Base-by-base conservation (phyloP, 345 rosid genomes). In the Rhodamnia argentea region DNA sequence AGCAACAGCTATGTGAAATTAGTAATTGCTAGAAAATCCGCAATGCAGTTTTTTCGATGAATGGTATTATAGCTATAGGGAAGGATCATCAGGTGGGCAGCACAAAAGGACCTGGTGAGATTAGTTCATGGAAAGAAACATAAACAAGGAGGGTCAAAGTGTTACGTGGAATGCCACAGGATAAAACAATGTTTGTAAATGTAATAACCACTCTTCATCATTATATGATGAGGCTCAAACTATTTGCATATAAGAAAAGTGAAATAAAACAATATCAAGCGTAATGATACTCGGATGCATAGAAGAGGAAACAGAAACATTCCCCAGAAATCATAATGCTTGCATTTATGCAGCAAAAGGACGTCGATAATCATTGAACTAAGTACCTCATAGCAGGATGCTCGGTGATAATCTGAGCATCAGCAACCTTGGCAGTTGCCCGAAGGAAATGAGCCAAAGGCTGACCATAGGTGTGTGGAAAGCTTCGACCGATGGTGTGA, bases 381-480 rank as follows among this genome's bases (percentile, higher is more conserved):
- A 13, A 59, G 44, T 24, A 97, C 99, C 97, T 98, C 51, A 90
- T 86, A 37, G 95, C 88, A 4, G 98, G 98, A 92, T 93, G 99
- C 86, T 98, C 93, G 0, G 95, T 92, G 83, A 98, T 98, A 88
- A 98, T 93, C 82, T 95, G 97, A 89, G 99, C 99, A 92, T 96
- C 99, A 64, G 96, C 87, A 32, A 98, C 99, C 90, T 94, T 93
- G 10, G 98, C 96, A 85, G 96, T 90, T 75, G 90, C 95, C 89
- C 99, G 91, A 14, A 97, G 97, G 89, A 97, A 96, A 90, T 97
- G 99, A 87, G 98, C 98, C 93, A 97, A 92, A 52, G 95, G 99
- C 87, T 94, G 99, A 85, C 96, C 96, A 51, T 91, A 94, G 86
- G 99, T 96, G 92, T 89, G 96, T 0, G 99, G 97, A 90, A 95